A percentile compares a stretch with the other conserved stretches of the same genome.
These are phyloP conservation scores for Globisporangium paddicum DNA, from an alignment of 352 stramenopile genomes.

Conservation along the genomic window DNA sequence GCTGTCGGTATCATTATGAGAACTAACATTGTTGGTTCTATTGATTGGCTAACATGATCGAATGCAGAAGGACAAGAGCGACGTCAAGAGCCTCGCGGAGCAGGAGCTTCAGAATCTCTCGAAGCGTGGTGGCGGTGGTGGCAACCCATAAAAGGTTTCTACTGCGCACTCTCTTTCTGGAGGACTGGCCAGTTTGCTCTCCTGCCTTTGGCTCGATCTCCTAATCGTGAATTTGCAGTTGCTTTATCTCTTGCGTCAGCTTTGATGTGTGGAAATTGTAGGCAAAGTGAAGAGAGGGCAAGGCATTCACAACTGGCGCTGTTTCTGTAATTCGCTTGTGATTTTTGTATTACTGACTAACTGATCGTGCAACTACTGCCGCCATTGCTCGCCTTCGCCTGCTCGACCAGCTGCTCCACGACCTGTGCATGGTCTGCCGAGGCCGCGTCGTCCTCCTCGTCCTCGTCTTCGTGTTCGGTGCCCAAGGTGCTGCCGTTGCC, in stretches of 20 bases:
- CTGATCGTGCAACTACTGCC: conserved; percentile 56
- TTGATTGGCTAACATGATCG: too few species aligned
- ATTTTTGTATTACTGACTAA: conserved; percentile 15
- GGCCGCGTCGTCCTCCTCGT: conserved; percentile 20
- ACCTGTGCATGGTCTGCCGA: conserved; percentile 56
- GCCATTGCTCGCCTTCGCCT: conserved; percentile 48
- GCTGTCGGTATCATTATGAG: not conserved
- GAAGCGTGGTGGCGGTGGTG: conserved; percentile 26
- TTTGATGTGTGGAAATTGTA: too few species aligned
- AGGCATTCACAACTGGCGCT: not conserved
- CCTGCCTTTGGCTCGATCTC: too few species aligned
- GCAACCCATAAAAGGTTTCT: conserved; percentile 1
- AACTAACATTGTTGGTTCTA: not conserved
- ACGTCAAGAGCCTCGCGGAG: conserved; percentile 52
- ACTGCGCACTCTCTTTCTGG: not conserved
- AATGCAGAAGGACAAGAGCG: conserved; percentile 56
- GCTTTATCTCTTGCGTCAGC: too few species aligned
- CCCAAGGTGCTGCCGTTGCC: not conserved
- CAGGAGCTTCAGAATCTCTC: conserved; percentile 46
- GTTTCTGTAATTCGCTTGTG: conserved; percentile 4
- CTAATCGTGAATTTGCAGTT: too few species aligned
- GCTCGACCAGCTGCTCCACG: conserved; percentile 55
- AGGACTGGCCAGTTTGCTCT: too few species aligned
- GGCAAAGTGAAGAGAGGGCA: too few species aligned
- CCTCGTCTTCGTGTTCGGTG: conserved; percentile 2